These are phyloP conservation scores for Apophysomyces sp. DNA, from an alignment of 371 early-diverging fungal species.

Conservation along the genomic window DNA sequence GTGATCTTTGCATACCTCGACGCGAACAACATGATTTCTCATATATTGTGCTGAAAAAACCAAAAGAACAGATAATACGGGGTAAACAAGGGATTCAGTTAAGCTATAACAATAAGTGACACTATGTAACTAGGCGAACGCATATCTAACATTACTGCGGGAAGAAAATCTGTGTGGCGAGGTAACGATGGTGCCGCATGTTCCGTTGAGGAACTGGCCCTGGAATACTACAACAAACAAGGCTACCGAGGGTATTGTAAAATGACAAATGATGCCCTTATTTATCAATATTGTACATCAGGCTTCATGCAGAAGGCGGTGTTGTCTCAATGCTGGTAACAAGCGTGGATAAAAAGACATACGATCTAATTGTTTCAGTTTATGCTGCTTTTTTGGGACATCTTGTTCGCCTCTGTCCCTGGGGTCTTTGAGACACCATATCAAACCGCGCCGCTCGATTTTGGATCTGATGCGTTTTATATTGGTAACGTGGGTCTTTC, in stretches of 20 bases:
- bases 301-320: slow-evolving; percentile 67
- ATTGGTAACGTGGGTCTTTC: slow-evolving; percentile 33
- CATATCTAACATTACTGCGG: slow-evolving; percentile 24
- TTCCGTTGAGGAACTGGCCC: slow-evolving; percentile 59
- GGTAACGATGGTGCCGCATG: slow-evolving; percentile 54
- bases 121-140: slow-evolving; percentile 28
- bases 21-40: slow-evolving; percentile 62
- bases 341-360: background rate
- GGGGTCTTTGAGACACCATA: slow-evolving; percentile 78
- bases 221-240: slow-evolving; percentile 57
- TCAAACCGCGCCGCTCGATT: slow-evolving; percentile 72
- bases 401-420: slow-evolving; percentile 62
- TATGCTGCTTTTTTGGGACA: slow-evolving; percentile 72
- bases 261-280: background rate
- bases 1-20: slow-evolving; percentile 49
- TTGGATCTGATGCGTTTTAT: slow-evolving; percentile 69
- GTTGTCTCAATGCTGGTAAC: slow-evolving; percentile 53
- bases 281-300: slow-evolving; percentile 5
- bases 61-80: slow-evolving; percentile 40
- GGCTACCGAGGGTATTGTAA: slow-evolving; percentile 53
- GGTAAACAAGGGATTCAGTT: slow-evolving; percentile 24
- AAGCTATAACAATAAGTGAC: background rate
- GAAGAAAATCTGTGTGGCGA: slow-evolving; percentile 47
- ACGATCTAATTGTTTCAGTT: slow-evolving; percentile 28
- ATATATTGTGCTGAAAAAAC: slow-evolving; percentile 42